These are phyloP conservation scores for Colletotrichum viniferum DNA, from an alignment of 2,329 filamentous ascomycete species.

Conservation along the genomic window DNA sequence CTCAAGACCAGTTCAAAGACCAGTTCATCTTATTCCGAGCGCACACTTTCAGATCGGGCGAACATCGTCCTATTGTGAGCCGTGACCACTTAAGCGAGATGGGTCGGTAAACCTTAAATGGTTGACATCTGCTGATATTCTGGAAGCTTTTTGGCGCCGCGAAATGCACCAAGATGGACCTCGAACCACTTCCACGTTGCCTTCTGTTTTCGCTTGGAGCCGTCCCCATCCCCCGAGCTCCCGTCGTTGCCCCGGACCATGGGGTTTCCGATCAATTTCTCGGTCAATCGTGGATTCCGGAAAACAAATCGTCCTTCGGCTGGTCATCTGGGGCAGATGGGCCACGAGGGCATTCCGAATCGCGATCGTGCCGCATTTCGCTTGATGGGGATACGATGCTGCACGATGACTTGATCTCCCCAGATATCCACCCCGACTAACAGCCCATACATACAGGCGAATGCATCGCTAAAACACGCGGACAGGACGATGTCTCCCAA, in stretches of 20 bases:
- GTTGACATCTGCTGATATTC: neutral
- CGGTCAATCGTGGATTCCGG: neutral
- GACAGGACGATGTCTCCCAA: neutral
- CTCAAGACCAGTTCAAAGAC: neutral
- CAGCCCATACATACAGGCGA: neutral
- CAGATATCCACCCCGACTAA: conserved; percentile 1
- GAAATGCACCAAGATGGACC: neutral
- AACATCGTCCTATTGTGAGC: neutral
- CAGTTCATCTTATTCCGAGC: neutral
- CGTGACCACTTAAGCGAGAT: neutral
- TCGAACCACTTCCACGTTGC: neutral
- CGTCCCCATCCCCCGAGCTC: neutral
- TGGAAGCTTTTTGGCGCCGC: neutral
- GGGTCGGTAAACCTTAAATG: neutral
- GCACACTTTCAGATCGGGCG: neutral
- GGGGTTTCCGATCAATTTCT: neutral
- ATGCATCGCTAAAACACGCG: neutral
- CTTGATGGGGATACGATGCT: neutral
- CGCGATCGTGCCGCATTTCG: neutral
- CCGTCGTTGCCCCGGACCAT: neutral
- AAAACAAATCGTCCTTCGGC: neutral
- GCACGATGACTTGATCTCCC: neutral
- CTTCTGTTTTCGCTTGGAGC: neutral
- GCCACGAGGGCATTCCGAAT: neutral
- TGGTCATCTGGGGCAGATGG: neutral